Evolutionary conservation across 768 basidiomycete species (phyloP).

Genomic region (Calocera cornea): DNA sequence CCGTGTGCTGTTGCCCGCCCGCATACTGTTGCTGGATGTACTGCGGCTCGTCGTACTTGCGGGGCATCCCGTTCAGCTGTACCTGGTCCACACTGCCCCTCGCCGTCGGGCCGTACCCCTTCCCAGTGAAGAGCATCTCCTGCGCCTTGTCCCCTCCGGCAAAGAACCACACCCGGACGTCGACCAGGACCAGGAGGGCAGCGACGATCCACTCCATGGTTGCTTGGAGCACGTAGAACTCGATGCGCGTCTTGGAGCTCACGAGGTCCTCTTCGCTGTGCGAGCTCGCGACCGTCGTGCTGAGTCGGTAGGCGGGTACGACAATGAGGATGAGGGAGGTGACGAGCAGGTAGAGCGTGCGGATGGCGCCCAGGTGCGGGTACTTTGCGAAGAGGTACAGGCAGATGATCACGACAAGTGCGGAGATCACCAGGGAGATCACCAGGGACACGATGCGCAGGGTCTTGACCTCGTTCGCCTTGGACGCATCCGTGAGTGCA

Average conservation of each 20-base stretch:
- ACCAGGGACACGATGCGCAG: not conserved
- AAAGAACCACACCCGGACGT: not conserved
- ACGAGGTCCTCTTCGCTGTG: slow-evolving; percentile 29
- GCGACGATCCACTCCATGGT: not conserved
- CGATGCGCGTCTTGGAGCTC: slow-evolving; percentile 18
- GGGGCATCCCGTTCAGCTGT: not conserved
- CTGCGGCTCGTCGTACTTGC: not conserved
- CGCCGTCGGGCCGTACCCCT: not conserved
- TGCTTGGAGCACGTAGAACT: not conserved
- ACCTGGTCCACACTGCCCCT: not conserved
- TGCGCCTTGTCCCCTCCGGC: not conserved
- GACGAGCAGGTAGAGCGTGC: not conserved
- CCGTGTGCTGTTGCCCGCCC: slow-evolving; percentile 24
- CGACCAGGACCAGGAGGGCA: not conserved
- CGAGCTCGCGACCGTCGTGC: slow-evolving; percentile 20
- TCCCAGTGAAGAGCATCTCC: not conserved
- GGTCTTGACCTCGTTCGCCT: not conserved
- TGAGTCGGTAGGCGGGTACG: not conserved
- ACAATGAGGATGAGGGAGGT: not conserved
- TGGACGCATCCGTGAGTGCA: not conserved
- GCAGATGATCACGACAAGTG: not conserved
- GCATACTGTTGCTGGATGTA: slow-evolving; percentile 21
- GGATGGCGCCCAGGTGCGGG: not conserved
- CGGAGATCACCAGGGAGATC: slow-evolving; percentile 3
- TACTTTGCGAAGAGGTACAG: not conserved